Evolutionary conservation across 1,139 yeast species (phyloP), one percentile per base, ranked within the genome.

Genomic region (Debaryomycetaceae sp.): DNA sequence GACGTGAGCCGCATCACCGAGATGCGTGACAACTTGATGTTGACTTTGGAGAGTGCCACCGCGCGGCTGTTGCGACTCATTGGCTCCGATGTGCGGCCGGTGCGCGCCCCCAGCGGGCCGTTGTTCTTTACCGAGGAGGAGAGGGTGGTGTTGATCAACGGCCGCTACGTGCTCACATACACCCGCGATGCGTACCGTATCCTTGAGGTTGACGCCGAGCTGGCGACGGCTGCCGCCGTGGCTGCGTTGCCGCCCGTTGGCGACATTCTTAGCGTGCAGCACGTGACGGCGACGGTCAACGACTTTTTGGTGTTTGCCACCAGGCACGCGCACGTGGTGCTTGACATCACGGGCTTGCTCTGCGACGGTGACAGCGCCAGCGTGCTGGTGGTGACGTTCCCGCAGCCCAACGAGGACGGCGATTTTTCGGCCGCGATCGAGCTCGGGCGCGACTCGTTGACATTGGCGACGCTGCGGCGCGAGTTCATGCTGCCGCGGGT

Each of bases 291-390:
- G 27, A 44, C 47, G 4, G 43, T 55, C 18, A 46, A 49, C 29
- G 51, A 43, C 7, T 48, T 46, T 27, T 33, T 46, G 26, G 27
- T 47, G 8, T 35, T 47, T 9, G 27, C 38, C 4, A 33, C 37
- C 4, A 25, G 35, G 3, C 36, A 34, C 19, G 28, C 29, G 4
- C 40, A 41, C 19, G 37, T 40, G n/a, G 42, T 58, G 10, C 47
- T 48, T 26, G 64, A 61, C 35, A 43, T 62, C 29, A 47, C 56
- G 6, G 60, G 59, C 34, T 56, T 51, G 22, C 45, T 56, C 31
- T 32, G 42, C 3, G 43, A 53, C 11, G 41, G 42, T 21, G 54
- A 53, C 25, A 25, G 52, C 1, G 32, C 39, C 19, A 36, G 46
- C 8, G 12, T 30, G 7, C 33, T 26, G 19, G 14, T 21, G 7